Evolutionary conservation across 345 rosid species (phyloP).

Genomic region (Camelina hispida): DNA sequence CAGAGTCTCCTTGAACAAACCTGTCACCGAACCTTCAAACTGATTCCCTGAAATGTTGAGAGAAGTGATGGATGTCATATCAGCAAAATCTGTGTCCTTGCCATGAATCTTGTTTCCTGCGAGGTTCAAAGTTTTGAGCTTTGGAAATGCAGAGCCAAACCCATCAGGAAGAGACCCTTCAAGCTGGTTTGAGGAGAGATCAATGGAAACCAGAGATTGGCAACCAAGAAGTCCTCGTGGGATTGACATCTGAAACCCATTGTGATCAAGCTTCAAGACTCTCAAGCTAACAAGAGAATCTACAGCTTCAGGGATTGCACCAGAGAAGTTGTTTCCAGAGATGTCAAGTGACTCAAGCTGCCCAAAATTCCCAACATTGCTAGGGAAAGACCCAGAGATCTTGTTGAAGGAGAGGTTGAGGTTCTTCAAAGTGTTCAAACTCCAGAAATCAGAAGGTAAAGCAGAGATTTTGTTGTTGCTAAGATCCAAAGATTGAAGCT

Average conservation of each 20-base stretch:
- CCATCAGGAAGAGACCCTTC: slow-evolving; percentile 75
- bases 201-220: slow-evolving; percentile 58
- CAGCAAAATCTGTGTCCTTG: slow-evolving; percentile 53
- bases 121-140: slow-evolving; percentile 68
- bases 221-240: slow-evolving; percentile 65
- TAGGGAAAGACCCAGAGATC: slow-evolving; percentile 74
- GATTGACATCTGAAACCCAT: slow-evolving; percentile 63
- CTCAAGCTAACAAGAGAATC: slow-evolving; percentile 62
- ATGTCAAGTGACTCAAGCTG: slow-evolving; percentile 70
- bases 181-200: slow-evolving; percentile 75
- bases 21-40: slow-evolving; percentile 69
- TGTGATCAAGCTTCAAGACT: slow-evolving; percentile 64
- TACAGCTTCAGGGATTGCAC: slow-evolving; percentile 76
- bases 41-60: slow-evolving; percentile 75
- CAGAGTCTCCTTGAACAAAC: slow-evolving; percentile 54
- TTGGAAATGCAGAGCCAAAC: slow-evolving; percentile 76
- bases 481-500: slow-evolving; percentile 78
- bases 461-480: slow-evolving; percentile 80
- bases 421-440: slow-evolving; percentile 64
- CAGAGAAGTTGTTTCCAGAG: slow-evolving; percentile 72
- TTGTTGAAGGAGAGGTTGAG: slow-evolving; percentile 77
- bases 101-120: slow-evolving; percentile 73
- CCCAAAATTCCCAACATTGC: slow-evolving; percentile 85
- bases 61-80: slow-evolving; percentile 57
- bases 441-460: slow-evolving; percentile 91